Evolutionary conservation across 139 green algal genomes (phyloP).

Genomic region (Coccomyxa sp.): DNA sequence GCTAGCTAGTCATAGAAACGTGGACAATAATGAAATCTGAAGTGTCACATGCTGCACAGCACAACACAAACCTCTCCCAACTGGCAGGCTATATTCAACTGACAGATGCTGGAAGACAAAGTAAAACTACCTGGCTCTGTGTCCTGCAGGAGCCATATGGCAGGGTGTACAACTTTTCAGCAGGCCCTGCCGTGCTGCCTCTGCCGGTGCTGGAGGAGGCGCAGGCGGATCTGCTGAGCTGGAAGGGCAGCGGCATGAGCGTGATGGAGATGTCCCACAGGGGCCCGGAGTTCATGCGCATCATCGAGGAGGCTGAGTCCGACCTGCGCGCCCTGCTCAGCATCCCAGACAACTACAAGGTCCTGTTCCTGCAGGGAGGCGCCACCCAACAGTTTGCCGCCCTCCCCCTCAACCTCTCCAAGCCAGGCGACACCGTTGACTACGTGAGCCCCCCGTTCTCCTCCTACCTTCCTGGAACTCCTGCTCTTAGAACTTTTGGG

Average conservation of each 20-base stretch:
- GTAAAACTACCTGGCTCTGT: no score
- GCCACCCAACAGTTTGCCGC: conserved; percentile 92
- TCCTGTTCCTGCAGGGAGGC: conserved; percentile 85
- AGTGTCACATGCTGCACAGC: no score
- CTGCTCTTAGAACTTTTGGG: no score
- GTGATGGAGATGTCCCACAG: conserved; percentile 99
- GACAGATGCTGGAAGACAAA: no score
- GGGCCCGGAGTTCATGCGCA: conserved; percentile 90
- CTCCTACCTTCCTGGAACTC: no score
- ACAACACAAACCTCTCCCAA: no score
- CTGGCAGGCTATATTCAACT: no score
- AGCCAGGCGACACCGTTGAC: conserved; percentile 72
- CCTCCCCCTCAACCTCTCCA: conserved; percentile 88
- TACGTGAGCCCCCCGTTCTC: conserved; percentile 33
- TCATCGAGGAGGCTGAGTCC: conserved; percentile 85
- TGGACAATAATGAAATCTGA: no score
- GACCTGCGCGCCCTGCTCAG: conserved; percentile 87
- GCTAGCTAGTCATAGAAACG: no score
- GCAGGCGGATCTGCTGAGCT: conserved; percentile 94
- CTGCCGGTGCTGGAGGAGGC: conserved; percentile 87
- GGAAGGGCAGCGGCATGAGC: conserved; percentile 75
- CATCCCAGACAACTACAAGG: conserved; percentile 96
- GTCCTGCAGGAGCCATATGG: conserved; percentile 27
- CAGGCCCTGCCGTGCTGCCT: conserved; percentile 88
- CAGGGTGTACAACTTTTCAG: conserved; percentile 81